Evolutionary conservation across 2,329 filamentous ascomycete genomes (phyloP), one percentile per base, ranked within the genome.

Genomic region (Cercospora sesami): DNA sequence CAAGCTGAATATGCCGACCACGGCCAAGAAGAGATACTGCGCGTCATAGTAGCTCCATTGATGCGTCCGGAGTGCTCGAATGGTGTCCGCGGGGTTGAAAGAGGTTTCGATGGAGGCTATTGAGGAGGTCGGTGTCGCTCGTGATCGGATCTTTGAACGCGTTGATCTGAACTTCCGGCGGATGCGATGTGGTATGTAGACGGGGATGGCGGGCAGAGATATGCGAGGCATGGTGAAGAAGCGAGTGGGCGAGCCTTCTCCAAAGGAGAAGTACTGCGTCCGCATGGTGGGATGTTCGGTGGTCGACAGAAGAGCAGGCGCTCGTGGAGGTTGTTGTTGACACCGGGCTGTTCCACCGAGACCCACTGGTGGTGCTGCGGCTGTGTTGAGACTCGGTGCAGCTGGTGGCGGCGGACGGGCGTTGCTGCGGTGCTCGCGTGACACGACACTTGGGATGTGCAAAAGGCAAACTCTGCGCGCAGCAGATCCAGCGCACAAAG

Each of bases 11-110:
- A 96, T 87, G 73, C 88, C 89, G 60, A 96, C 80, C 64, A 90
- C 86, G 68, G 89, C 86, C 30, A 96, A 81, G 66, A 94, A 83
- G 61, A 92, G 79, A 79, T 97, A 96, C 81, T 97, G 94, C 48
- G 91, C 86, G 80, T 98, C 94, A 78, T 93, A 91, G 62, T 90
- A 83, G 62, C 87, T 90, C 92, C 92, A 97, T 71, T 88, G 88
- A 78, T 95, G 92, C 68, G 86, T 86, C 74, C 90, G 90, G 71
- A 97, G 83, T 42, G 90, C 87, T 69, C 88, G 87, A 69, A 97
- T 80, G 12, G 93, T 93, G 76, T 96, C 90, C 75, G 86, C 84
- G 5, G 92, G 90, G 73, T 91, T 93, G 80, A 93, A 91, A 0
- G 93, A 97, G 16, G 89, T 93, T 80, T 96, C 87, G 65, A 97